Base-by-base conservation (phyloP, 1,139 yeast genomes). In the Zygosaccharomyces sapae region DNA sequence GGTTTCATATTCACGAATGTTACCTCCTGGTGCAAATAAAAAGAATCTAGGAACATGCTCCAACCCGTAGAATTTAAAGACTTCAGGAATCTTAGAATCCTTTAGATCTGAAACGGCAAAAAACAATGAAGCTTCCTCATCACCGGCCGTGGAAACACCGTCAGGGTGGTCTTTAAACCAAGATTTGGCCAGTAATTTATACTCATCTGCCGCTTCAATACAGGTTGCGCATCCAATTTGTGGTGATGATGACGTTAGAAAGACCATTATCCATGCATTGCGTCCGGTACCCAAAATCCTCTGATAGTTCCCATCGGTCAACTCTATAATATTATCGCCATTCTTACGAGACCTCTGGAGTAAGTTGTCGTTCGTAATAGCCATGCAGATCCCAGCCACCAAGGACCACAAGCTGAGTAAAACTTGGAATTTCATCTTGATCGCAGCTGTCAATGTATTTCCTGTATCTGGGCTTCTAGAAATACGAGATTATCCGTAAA, bases 221-320 rank as follows among this genome's bases (percentile, higher is more conserved):
- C 99, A 92, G 51, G 87, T 73, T 1, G 74, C 73, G 70, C 98
- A 92, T 31, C 87, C 87, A 62, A 88, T 77, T 56, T 80, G 80
- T 0, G 87, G 73, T 33, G 81, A 75, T 13, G 82, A 77, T 2
- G 97, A 89, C 0, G 97, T 86, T 56, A 92, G 70, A 46, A 85
- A 73, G 22, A 86, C 74, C 16, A 86, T 60, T 42, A 84, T 77
- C 65, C 79, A 82, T 59, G 88, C 89, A 35, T 54, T 49, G 59
- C 92, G 76, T 22, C 83, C 82, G 1, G 90, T 89, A 27, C 71
- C 70, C 50, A 89, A 73, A 27, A 85, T 66, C 33, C 70, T 66
- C 54, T 78, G 74, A 62, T 74, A 86, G 60, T 83, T 85, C 44
- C 67, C 69, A 58, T 85, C 92, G 36, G 77, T 81, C 55, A 90